phyloP scores from a whole-genome alignment of 345 rosid species.

The Camelina neglecta region DNA sequence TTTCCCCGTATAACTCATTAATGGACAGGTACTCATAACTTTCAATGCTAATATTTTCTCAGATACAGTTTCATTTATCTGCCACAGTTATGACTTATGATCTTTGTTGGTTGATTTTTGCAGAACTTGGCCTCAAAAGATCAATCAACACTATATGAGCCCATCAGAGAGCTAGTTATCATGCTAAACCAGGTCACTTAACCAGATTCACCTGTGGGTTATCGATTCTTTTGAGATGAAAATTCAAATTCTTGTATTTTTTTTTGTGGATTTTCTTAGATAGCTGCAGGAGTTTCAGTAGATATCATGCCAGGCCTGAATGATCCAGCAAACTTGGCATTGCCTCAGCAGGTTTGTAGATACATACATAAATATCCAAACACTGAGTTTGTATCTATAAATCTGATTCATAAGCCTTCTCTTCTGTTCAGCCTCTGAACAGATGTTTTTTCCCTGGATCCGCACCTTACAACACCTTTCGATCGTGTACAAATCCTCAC shows the following conservation, averaged over 20 bases:
- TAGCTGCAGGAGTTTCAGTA: constrained; percentile 86
- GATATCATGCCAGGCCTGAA: constrained; percentile 94
- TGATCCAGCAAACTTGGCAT: constrained; percentile 93
- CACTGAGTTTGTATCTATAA: background rate
- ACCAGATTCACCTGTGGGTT: constrained; percentile 8
- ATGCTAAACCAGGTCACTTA: constrained; percentile 75
- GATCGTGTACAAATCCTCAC: constrained; percentile 95
- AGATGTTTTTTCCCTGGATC: constrained; percentile 95
- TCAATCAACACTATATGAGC: constrained; percentile 76
- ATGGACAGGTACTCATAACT: constrained; percentile 65
- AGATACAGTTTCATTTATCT: constrained; percentile 1
- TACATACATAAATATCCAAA: background rate
- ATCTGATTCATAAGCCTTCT: constrained; percentile 24
- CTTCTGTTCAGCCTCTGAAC: constrained; percentile 72
- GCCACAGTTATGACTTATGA: constrained; percentile 13
- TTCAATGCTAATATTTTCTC: background rate
- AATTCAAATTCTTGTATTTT: constrained; percentile 1
- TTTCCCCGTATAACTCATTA: constrained; percentile 70
- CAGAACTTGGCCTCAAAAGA: constrained; percentile 87
- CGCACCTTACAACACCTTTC: constrained; percentile 79
- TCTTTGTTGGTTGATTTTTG: constrained; percentile 37
- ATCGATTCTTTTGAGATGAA: constrained; percentile 9
- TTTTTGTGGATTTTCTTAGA: constrained; percentile 51
- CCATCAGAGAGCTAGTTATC: constrained; percentile 84
- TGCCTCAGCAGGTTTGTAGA: constrained; percentile 88